These are phyloP conservation scores for Suhomyces kilbournensis DNA, from an alignment of 805 yeast genomes.

Conservation along the genomic window DNA sequence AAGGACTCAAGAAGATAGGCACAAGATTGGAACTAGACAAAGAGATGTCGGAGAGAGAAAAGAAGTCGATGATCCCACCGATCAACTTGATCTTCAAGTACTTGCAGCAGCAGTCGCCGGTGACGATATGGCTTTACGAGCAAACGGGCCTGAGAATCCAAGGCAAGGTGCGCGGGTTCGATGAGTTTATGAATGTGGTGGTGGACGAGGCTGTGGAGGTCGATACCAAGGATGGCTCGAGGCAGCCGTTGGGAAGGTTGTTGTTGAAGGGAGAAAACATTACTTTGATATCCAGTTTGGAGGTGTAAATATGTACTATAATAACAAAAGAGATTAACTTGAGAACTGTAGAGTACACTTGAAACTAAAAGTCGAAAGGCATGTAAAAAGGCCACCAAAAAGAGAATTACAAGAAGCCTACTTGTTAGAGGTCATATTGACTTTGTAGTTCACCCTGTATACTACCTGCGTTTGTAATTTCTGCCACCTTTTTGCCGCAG, in stretches of 20 bases:
- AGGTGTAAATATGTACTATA: slow-evolving; percentile 15
- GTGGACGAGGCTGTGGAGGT: slow-evolving; percentile 65
- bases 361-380: no score
- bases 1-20: no score
- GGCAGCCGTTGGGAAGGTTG: slow-evolving; percentile 65
- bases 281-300: slow-evolving; percentile 57
- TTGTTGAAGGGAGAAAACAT: slow-evolving; percentile 93
- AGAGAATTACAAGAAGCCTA: no score
- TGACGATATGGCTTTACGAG: slow-evolving; percentile 86
- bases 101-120: slow-evolving; percentile 76
- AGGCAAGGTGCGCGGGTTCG: slow-evolving; percentile 89
- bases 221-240: slow-evolving; percentile 44
- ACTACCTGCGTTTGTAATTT: no score
- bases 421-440: no score
- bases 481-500: no score
- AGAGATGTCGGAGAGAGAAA: slow-evolving; percentile 13
- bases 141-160: slow-evolving; percentile 74
- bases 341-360: neutral
- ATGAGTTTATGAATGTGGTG: slow-evolving; percentile 90
- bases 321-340: neutral
- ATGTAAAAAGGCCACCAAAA: no score
- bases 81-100: slow-evolving; percentile 86
- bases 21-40: neutral
- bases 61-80: slow-evolving; percentile 69
- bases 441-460: no score